Evolutionary conservation across 345 rosid genomes (phyloP), one percentile per base, ranked within the genome.

Genomic region (Heritiera littoralis): DNA sequence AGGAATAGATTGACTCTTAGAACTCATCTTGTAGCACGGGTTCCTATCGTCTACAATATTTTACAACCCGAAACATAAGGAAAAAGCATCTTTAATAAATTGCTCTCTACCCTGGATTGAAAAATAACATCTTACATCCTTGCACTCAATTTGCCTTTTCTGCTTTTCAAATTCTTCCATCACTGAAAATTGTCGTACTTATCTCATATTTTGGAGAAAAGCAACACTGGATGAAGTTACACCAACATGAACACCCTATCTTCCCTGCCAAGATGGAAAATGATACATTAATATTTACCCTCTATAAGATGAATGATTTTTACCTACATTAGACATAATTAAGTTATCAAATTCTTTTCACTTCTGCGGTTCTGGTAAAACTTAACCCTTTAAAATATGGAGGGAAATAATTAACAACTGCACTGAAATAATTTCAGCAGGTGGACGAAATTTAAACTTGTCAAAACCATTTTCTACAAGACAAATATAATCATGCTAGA

Each of bases 241-340:
- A 23, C 41, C 74, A 69, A 30, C 18, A 69, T 20, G 74, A 69
- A 69, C 28, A 35, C 17, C 23, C 32, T 55, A 38, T 35, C 28
- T 54, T 35, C 64, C 64, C 76, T 54, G 64, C 49, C 6, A 72
- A 72, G 46, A 52, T 35, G 41, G 41, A 70, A 32, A 35, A 52
- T 10, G 14, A 72, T 72, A 48, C 15, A 71, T 72, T 72, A 72
- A 52, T 54, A 28, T 67, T 43, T 20, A 67, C 63, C 30, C 58
- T 54, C 35, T 23, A 23, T 13, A 23, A 45, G 52, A 48, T 48
- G 52, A 48, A 48, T 48, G 52, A 48, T 48, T 9, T 59, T 59
- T 10, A 9, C 40, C 66, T 4, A 28, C 15, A 28, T 61, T 30
- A 9, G 15, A 30, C 15, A 13, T 12, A 5, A 14, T 5, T 13